Evolutionary conservation across 2,329 filamentous ascomycete genomes (phyloP), one percentile per base, ranked within the genome.

Genomic region (Paracoccidioides lutzii): DNA sequence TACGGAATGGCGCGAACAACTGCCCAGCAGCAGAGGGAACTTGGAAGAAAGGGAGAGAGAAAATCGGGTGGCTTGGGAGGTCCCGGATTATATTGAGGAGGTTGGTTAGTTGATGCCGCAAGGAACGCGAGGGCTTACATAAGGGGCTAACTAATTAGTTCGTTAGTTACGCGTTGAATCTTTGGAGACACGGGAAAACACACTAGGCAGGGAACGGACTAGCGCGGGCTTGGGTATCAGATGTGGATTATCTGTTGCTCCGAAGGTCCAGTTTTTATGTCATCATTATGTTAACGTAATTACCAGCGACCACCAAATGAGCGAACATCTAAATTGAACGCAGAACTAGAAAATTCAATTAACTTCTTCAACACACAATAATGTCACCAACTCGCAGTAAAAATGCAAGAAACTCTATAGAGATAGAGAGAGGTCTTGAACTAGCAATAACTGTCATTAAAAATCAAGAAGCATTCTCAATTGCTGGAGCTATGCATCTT

Each of bases 201-300:
- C 30, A 43, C 59, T 60, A 61, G 46, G 35, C 46, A 32, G 6
- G 3, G 52, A 57, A 5, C 4, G 28, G 57, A 52, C 12, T 59
- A 60, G 58, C 35, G 28, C 9, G 28, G 9, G n/a, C n/a, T 4
- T 33, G 22, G 10, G 15, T 15, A 8, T 4, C 14, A 3, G 22
- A 28, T 4, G 2, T 30, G 55, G 52, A 57, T 15, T 22, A 57
- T 54, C 8, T 33, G 30, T 55, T 35, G 14, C 22, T 41, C 52
- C 46, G n/a, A 10, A 37, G 0, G 6, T 12, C 3, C 7, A n/a
- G n/a, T 35, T 32, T 51, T 57, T 57, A 57, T 45, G 38, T 57
- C 52, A 57, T 54, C 45, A 1, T 49, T 8, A 35, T 43, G 10
- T 43, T 43, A 5, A 37, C 35, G 35, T 5, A 37, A 37, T 37